These are phyloP conservation scores for Malassezia cuniculi DNA, from an alignment of 1,284 basidiomycete genomes.

Conservation along the genomic window DNA sequence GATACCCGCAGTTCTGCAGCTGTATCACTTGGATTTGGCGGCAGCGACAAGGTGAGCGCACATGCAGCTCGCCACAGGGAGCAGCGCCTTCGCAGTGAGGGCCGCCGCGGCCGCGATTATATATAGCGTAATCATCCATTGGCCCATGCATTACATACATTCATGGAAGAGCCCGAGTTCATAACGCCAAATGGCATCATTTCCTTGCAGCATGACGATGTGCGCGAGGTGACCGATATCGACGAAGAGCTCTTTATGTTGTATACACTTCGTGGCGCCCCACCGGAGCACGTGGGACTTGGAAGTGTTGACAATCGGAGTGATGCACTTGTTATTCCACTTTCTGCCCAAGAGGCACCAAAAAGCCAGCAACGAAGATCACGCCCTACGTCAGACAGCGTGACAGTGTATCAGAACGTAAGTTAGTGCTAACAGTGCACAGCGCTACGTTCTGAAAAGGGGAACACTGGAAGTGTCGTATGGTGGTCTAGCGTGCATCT, in stretches of 20 bases:
- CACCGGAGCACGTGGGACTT: neutral
- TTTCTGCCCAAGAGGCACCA: neutral
- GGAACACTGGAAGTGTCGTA: slow-evolving; percentile 36
- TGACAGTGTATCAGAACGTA: slow-evolving; percentile 1
- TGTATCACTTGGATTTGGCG: slow-evolving; percentile 7
- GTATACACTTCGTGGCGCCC: slow-evolving; percentile 11
- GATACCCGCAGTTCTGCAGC: slow-evolving; percentile 5
- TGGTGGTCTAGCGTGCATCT: slow-evolving; percentile 33
- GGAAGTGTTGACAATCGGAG: slow-evolving; percentile 5
- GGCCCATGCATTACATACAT: neutral
- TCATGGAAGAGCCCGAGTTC: neutral
- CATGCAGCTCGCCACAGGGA: neutral
- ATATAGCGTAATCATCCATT: neutral
- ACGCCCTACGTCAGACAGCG: too few relatives aligned
- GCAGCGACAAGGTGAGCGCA: neutral
- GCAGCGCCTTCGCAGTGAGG: slow-evolving; percentile 1
- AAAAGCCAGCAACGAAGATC: neutral
- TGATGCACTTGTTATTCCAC: neutral
- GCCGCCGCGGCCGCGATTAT: slow-evolving; percentile 9
- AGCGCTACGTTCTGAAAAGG: slow-evolving; percentile 22
- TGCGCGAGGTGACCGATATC: slow-evolving; percentile 16
- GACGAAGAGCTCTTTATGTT: slow-evolving; percentile 31
- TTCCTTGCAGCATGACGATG: slow-evolving; percentile 1
- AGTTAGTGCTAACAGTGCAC: slow-evolving; percentile 18
- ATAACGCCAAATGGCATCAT: neutral